Conservation (phyloP, 768 basidiomycete species). For the Amanita pallidorosea region DNA sequence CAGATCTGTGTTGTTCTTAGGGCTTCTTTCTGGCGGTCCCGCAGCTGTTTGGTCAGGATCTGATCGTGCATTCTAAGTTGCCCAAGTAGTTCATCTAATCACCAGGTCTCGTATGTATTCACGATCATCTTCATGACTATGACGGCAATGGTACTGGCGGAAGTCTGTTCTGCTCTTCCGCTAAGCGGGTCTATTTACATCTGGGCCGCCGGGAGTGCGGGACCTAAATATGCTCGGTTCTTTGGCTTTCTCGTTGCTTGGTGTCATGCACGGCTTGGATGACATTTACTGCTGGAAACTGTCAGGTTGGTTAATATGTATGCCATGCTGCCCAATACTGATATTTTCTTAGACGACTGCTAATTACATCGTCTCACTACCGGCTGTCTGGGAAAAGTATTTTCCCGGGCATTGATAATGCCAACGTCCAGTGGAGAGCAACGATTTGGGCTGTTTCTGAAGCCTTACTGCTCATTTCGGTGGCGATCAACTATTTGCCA, state of each 20-base stretch:
- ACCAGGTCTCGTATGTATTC: slow-evolving; percentile 71
- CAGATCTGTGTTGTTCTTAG: slow-evolving; percentile 73
- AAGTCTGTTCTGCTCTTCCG: slow-evolving; percentile 83
- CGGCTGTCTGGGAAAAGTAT: slow-evolving; percentile 68
- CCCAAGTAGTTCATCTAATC: background rate
- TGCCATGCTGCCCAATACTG: background rate
- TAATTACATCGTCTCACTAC: slow-evolving; percentile 81
- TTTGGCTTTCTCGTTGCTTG: slow-evolving; percentile 86
- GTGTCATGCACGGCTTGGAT: slow-evolving; percentile 96
- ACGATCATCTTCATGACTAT: slow-evolving; percentile 84
- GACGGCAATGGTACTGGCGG: slow-evolving; percentile 78
- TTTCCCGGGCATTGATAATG: slow-evolving; percentile 69
- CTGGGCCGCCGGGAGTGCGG: slow-evolving; percentile 91
- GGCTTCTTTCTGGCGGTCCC: slow-evolving; percentile 77
- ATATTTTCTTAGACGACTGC: slow-evolving; percentile 56
- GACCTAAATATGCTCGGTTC: slow-evolving; percentile 77
- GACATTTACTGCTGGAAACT: slow-evolving; percentile 84
- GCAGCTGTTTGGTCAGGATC: slow-evolving; percentile 64
- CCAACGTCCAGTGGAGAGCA: slow-evolving; percentile 78
- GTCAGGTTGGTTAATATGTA: slow-evolving; percentile 43
- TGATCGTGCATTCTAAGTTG: slow-evolving; percentile 6
- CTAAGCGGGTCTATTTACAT: slow-evolving; percentile 89
- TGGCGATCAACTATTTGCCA: slow-evolving; percentile 81
- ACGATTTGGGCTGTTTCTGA: slow-evolving; percentile 81
- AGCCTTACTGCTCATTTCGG: slow-evolving; percentile 52